Evolutionary conservation across 352 stramenopile species (phyloP).

Genomic region (Phytophthora aleatoria): DNA sequence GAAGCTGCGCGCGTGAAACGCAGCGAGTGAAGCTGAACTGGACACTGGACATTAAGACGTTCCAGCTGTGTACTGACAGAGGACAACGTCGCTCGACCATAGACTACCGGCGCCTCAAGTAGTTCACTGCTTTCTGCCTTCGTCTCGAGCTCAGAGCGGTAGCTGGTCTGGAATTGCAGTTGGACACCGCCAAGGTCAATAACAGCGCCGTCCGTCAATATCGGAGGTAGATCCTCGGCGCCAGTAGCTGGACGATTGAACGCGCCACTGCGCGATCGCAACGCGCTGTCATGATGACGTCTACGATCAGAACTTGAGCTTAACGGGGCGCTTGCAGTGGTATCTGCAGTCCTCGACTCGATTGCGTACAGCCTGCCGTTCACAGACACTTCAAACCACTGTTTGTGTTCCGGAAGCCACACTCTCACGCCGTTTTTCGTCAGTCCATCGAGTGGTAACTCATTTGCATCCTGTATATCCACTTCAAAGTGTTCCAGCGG

Average conservation of each 20-base stretch:
- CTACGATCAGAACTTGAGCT: conserved; percentile 19
- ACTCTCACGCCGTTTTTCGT: conserved; percentile 86
- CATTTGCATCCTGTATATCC: conserved; percentile 37
- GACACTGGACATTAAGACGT: conserved; percentile 73
- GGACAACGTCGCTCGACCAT: conserved; percentile 36
- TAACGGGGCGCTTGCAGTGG: neutral
- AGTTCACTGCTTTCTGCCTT: conserved; percentile 32
- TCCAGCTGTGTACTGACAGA: conserved; percentile 74
- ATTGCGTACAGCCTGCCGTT: conserved; percentile 79
- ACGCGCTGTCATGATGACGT: conserved; percentile 15
- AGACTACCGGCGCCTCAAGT: conserved; percentile 37
- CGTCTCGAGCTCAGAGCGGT: conserved; percentile 31
- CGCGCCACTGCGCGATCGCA: conserved; percentile 51
- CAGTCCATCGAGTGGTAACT: conserved; percentile 65
- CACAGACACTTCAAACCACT: conserved; percentile 85
- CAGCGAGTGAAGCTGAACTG: conserved; percentile 74
- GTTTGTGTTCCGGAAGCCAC: conserved; percentile 71
- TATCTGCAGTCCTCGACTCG: conserved; percentile 40
- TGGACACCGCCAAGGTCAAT: conserved; percentile 82
- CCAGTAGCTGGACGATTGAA: conserved; percentile 67
- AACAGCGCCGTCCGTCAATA: conserved; percentile 72
- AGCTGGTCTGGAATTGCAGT: conserved; percentile 69
- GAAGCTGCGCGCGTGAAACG: conserved; percentile 48
- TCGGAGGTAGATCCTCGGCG: conserved; percentile 39
- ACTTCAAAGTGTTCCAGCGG: conserved; percentile 52